Base-by-base conservation (phyloP, 2,329 filamentous ascomycete genomes). In the Fusarium sp. region DNA sequence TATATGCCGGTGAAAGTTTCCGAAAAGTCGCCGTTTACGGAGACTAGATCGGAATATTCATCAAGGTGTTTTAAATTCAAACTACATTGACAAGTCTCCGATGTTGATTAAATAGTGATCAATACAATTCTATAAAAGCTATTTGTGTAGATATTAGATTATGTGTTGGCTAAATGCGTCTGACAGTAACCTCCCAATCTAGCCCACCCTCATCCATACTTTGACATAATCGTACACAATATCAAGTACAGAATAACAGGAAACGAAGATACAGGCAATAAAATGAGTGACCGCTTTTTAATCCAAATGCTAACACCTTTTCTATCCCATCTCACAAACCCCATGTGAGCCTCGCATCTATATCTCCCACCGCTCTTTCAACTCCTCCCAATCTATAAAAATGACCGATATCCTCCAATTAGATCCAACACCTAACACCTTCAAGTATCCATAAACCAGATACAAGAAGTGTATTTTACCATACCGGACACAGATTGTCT, bases 21-120 rank as follows among this genome's bases (percentile, higher is more conserved):
- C 66, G 66, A 68, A 68, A 68, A 59, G 66, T 68, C 62, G 50
- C 66, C 65, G 66, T 20, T 7, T 14, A 53, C 52, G 62, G 62
- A 63, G 34, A 67, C 62, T 59, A 43, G 15, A 23, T 62, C 56
- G 62, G 56, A 49, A 12, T 20, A 7, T 52, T 65, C 34, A 54
- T 43, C 51, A 62, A 24, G 42, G 48, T n/a, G 9, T 24, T 7
- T 9, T 9, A 14, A 23, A 19, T 7, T 17, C 12, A 15, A 14
- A 15, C 14, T 5, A n/a, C 5, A 15, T 4, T 4, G 3, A 12
- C 9, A 7, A 24, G 7, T 5, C 11, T 1, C 14, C 10, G 8
- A 49, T 11, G 20, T 28, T 15, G 7, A 19, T 6, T 14, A 4
- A 44, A 8, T 4, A 1, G 7, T n/a, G 6, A 6, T 4, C n/a